These are phyloP conservation scores for Yamadazyma aaseri DNA, from an alignment of 1,139 yeast genomes.

Conservation along the genomic window DNA sequence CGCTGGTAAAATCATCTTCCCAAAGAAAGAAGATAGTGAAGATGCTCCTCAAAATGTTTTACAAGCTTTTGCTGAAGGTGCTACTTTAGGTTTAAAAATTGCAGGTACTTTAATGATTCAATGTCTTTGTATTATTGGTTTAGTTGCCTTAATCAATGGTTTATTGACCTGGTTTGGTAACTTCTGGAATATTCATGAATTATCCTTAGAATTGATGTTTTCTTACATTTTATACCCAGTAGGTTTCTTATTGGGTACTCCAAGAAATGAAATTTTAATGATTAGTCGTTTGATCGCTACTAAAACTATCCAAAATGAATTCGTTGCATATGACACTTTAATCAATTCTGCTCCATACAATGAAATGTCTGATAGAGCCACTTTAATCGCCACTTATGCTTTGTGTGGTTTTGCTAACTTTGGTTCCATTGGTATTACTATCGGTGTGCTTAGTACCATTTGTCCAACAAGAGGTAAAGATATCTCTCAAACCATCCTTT, in stretches of 20 bases:
- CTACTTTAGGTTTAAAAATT: constrained; percentile 56
- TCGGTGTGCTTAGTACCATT: constrained; percentile 61
- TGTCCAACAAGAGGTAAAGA: constrained; percentile 54
- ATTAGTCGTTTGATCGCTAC: constrained; percentile 55
- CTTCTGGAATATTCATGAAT: constrained; percentile 55
- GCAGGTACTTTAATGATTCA: constrained; percentile 63
- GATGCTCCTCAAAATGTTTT: constrained; percentile 55
- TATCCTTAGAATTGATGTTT: constrained; percentile 56
- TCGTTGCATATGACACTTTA: constrained; percentile 54
- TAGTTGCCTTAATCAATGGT: constrained; percentile 59
- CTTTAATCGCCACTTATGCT: constrained; percentile 61
- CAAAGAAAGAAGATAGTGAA: constrained; percentile 38
- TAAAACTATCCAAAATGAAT: constrained; percentile 65
- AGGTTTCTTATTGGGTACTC: constrained; percentile 61
- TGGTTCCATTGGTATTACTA: constrained; percentile 63
- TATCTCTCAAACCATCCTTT: constrained; percentile 46
- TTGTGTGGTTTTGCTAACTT: constrained; percentile 66
- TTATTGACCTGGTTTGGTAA: constrained; percentile 63
- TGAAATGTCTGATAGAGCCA: constrained; percentile 51
- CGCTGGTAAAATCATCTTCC: constrained; percentile 47
- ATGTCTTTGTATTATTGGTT: constrained; percentile 61
- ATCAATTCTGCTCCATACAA: constrained; percentile 45
- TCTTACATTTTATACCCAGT: constrained; percentile 63
- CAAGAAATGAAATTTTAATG: constrained; percentile 52
- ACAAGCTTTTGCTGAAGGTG: constrained; percentile 66